These are phyloP conservation scores for Toxoplasma gondii DNA, from an alignment of 169 alveolate genomes.

Conservation along the genomic window DNA sequence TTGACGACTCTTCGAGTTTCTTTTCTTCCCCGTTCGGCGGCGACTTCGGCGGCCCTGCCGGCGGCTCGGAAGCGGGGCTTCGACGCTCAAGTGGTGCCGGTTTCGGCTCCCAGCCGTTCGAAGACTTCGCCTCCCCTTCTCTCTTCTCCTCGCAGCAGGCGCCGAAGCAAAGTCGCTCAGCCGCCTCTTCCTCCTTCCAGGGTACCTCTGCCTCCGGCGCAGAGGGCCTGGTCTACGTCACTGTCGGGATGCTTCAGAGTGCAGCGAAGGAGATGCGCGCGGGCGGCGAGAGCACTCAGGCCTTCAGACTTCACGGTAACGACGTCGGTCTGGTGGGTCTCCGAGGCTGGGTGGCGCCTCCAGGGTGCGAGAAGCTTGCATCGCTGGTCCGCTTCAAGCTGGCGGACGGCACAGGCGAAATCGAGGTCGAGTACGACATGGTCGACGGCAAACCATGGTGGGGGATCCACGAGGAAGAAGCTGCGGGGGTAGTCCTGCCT, in stretches of 20 bases:
- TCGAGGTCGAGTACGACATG: constrained; percentile 35
- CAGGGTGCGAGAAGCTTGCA: constrained; percentile 33
- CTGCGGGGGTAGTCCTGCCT: not conserved
- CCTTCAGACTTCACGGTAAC: constrained; percentile 14
- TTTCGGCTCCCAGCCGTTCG: not conserved
- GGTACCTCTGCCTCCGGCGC: not conserved
- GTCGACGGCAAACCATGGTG: not conserved
- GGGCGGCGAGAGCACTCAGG: not conserved
- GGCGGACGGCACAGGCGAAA: constrained; percentile 39
- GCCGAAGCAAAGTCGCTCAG: not conserved
- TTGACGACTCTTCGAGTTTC: constrained; percentile 18
- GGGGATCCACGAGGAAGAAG: not conserved
- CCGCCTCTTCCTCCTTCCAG: not conserved
- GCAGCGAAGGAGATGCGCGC: not conserved
- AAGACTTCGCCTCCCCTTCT: not conserved
- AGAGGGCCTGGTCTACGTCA: constrained; percentile 10
- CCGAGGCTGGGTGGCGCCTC: constrained; percentile 36
- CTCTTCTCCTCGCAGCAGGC: not conserved
- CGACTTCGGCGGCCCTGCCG: not conserved
- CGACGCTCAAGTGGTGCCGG: not conserved
- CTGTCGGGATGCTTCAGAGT: not conserved
- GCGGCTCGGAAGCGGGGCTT: not conserved
- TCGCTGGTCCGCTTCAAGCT: constrained; percentile 33
- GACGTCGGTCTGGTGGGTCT: constrained; percentile 41
- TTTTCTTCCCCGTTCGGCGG: constrained; percentile 15